Evolutionary conservation across 192 early-diverging fungal genomes (phyloP).

Genomic region (Phlyctochytrium bullatum): DNA sequence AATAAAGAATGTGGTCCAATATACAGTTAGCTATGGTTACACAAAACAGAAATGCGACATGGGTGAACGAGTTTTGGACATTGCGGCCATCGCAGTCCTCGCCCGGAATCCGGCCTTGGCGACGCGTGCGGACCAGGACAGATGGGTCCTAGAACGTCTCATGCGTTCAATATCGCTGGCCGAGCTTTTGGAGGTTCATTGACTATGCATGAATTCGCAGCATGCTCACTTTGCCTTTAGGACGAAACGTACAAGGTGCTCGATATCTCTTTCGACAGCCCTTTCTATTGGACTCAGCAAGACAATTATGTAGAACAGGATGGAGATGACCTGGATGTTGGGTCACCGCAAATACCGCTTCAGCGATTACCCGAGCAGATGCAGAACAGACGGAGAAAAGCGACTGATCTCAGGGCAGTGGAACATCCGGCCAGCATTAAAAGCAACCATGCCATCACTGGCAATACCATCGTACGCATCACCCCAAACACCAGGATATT

Average conservation of each 20-base stretch:
- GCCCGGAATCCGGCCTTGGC: constrained; percentile 14
- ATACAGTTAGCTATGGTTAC: too few species aligned
- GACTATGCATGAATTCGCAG: neutral
- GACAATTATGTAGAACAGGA: neutral
- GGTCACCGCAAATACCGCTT: neutral
- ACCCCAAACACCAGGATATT: constrained; percentile 68
- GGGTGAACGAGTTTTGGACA: neutral
- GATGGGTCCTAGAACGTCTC: constrained; percentile 29
- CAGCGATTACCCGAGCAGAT: neutral
- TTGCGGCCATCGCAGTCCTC: constrained; percentile 26
- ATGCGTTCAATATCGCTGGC: constrained; percentile 14
- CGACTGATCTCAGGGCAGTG: too few species aligned
- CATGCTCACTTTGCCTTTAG: neutral
- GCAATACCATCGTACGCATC: constrained; percentile 33
- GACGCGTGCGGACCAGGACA: constrained; percentile 31
- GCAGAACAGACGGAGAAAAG: neutral
- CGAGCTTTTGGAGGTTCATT: constrained; percentile 12
- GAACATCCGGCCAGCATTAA: neutral
- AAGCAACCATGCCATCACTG: neutral
- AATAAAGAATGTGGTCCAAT: too few species aligned
- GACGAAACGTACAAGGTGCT: constrained; percentile 19
- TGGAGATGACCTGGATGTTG: neutral
- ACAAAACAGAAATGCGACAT: neutral
- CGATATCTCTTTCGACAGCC: constrained; percentile 7
- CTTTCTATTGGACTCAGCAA: constrained; percentile 15